phyloP scores from a whole-genome alignment of 208 protist genomes.

The Trypanosoma melophagium region DNA sequence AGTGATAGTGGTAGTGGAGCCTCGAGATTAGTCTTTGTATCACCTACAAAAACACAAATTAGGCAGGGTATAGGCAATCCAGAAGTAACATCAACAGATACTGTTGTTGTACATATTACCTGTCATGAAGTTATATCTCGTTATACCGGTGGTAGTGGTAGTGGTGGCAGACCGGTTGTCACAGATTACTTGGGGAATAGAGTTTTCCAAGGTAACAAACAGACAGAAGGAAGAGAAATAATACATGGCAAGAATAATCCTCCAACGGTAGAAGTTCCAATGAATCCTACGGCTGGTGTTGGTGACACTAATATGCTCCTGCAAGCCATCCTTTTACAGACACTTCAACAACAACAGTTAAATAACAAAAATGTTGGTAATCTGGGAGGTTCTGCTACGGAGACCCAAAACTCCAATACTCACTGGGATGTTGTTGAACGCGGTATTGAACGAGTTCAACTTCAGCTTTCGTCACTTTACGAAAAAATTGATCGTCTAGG shows the following conservation, averaged over 20 bases:
- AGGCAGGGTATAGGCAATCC: conserved; percentile 28
- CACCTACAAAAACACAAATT: conserved; percentile 31
- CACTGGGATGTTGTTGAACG: conserved; percentile 29
- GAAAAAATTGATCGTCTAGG: conserved; percentile 71
- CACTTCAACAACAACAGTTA: conserved; percentile 33
- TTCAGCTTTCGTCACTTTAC: conserved; percentile 52
- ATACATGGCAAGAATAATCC: neutral
- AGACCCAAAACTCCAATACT: neutral
- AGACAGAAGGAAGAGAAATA: neutral
- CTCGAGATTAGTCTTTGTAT: conserved; percentile 49
- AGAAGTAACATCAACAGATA: conserved; percentile 30
- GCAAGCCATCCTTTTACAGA: conserved; percentile 51
- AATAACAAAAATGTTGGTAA: neutral
- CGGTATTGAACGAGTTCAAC: conserved; percentile 42
- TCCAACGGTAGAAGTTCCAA: too few species aligned
- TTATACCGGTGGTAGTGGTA: neutral
- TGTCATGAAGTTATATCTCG: conserved; percentile 25
- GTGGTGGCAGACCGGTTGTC: neutral
- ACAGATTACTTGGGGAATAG: too few species aligned
- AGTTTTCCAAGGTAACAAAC: neutral
- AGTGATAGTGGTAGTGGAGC: conserved; percentile 13
- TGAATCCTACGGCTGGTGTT: neutral
- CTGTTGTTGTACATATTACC: conserved; percentile 28
- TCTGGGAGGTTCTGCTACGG: too few species aligned
- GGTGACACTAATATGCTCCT: conserved; percentile 30